Percentiles rank a stretch among this genome's conserved stretches.
Evolutionary conservation across 2,329 filamentous ascomycete species (phyloP).

Genomic region (Colletotrichum salicis): DNA sequence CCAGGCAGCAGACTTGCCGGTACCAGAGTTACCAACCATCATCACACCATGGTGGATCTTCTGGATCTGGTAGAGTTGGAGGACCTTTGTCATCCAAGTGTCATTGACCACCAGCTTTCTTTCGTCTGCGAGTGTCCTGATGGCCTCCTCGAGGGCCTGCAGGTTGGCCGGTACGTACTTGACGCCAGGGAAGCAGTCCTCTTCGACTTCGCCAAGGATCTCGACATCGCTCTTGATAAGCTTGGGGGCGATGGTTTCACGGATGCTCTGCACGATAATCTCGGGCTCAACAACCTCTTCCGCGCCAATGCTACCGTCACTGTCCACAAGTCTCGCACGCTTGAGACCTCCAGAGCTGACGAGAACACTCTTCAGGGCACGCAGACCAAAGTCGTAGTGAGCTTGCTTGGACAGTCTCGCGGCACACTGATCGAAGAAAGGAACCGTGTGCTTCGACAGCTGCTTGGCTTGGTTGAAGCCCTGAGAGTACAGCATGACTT

Average conservation of each 20-base stretch:
- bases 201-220: conserved; percentile 85
- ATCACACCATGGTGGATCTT: conserved; percentile 99
- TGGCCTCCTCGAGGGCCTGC: conserved; percentile 80
- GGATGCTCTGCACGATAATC: conserved; percentile 97
- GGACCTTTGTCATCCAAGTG: conserved; percentile 95
- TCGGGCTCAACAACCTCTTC: conserved; percentile 89
- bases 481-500: conserved; percentile 99
- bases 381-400: conserved; percentile 98
- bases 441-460: conserved; percentile 94
- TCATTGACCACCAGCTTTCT: conserved; percentile 91
- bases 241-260: conserved; percentile 98
- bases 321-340: conserved; percentile 76
- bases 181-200: conserved; percentile 89
- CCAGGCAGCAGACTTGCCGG: conserved; percentile 97
- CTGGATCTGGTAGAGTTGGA: conserved; percentile 98
- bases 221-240: conserved; percentile 92
- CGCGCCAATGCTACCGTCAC: conserved; percentile 66
- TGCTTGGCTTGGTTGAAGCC: conserved; percentile 97
- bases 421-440: conserved; percentile 95
- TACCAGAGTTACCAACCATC: conserved; percentile 99
- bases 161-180: conserved; percentile 92
- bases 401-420: conserved; percentile 89
- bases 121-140: conserved; percentile 83
- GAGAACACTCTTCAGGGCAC: conserved; percentile 97
- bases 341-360: conserved; percentile 98